These are phyloP conservation scores for Pelargonium citronellum DNA, from an alignment of 441 rosid genomes.

Conservation along the genomic window DNA sequence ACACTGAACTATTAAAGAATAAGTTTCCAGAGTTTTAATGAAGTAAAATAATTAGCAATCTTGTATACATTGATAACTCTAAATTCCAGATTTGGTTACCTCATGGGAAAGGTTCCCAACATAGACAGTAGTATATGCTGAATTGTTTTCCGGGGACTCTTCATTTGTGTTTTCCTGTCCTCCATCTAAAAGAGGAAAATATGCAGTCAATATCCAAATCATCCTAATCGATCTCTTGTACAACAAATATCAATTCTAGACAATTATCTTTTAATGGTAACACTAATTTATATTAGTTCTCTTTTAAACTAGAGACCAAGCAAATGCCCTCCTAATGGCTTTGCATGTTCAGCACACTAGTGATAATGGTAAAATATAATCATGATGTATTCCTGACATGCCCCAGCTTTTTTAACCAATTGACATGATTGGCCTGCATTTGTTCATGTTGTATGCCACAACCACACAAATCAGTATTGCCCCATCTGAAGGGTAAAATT, in stretches of 20 bases:
- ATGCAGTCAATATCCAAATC: background rate
- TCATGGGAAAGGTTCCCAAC: conserved; percentile 93
- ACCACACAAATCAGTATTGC: background rate
- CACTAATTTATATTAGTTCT: background rate
- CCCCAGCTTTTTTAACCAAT: too few species aligned
- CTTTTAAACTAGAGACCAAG: background rate
- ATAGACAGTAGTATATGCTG: conserved; percentile 87
- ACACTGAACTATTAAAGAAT: background rate
- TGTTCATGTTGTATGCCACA: background rate
- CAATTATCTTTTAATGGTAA: background rate
- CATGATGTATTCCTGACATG: too few species aligned
- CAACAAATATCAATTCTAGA: background rate
- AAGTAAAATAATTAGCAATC: background rate
- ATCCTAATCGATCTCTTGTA: background rate
- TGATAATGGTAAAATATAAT: too few species aligned
- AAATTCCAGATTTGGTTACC: conserved; percentile 28
- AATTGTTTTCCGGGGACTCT: conserved; percentile 87
- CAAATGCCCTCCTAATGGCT: too few species aligned
- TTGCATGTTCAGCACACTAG: too few species aligned
- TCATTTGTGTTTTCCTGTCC: conserved; percentile 56
- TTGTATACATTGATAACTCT: background rate
- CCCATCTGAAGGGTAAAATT: too few species aligned
- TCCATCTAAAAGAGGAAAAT: conserved; percentile 53
- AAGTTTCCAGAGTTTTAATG: background rate
- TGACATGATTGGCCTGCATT: background rate